phyloP scores from a whole-genome alignment of 352 stramenopile genomes.

The Phytophthora colocasiae region DNA sequence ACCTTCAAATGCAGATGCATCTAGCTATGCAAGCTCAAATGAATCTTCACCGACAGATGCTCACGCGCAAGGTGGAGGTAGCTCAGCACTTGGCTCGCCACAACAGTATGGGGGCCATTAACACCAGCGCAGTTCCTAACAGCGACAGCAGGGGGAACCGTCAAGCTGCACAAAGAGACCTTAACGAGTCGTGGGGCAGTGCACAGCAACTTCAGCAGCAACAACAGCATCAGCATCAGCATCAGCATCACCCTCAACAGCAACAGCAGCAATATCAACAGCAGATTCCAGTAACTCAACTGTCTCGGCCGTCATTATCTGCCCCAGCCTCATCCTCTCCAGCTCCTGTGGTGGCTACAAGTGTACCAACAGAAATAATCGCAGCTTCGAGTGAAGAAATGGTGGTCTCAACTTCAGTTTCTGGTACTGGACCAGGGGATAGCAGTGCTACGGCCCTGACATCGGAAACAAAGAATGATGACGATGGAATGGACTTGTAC shows the following conservation, averaged over 20 bases:
- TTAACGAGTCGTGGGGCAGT: conserved; percentile 24
- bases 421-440: conserved; percentile 14
- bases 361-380: conserved; percentile 9
- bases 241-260: conserved; percentile 21
- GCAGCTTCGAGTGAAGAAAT: conserved; percentile 12
- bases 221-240: conserved; percentile 25
- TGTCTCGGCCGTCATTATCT: conserved; percentile 29
- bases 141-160: conserved; percentile 28
- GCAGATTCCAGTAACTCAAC: conserved; percentile 16
- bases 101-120: conserved; percentile 35
- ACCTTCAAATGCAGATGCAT: conserved; percentile 88
- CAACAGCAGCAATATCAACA: conserved; percentile 36
- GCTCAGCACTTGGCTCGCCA: conserved; percentile 63
- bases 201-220: conserved; percentile 37
- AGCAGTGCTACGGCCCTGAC: conserved; percentile 13
- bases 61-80: conserved; percentile 86
- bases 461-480: conserved; percentile 42
- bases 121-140: conserved; percentile 22
- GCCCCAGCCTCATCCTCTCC: conserved; percentile 24
- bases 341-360: conserved; percentile 18
- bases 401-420: conserved; percentile 10
- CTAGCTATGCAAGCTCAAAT: conserved; percentile 90
- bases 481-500: conserved; percentile 75
- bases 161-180: conserved; percentile 13
- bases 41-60: conserved; percentile 89